Evolutionary conservation across 495 filamentous ascomycete genomes (phyloP), one percentile per base, ranked within the genome.

Genomic region (Trichoderma asperelloides): DNA sequence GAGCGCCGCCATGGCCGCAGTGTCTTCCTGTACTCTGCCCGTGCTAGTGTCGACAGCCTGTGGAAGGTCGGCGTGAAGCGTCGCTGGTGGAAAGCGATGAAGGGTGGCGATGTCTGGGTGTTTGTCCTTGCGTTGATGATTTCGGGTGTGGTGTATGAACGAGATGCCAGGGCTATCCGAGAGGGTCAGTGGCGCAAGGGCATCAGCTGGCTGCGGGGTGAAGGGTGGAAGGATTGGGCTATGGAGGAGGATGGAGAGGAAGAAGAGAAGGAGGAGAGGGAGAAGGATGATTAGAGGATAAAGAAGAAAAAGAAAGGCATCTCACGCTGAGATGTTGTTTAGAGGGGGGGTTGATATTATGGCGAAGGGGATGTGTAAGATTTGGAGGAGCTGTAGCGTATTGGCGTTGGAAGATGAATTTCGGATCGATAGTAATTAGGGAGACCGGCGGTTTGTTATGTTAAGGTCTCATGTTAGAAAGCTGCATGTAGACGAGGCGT

Each of bases 51-150:
- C 39, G 90, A 96, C 71, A 89, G 85, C 43, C 74, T 91, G 55
- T 98, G 92, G 92, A 96, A 96, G 80, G 89, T 96, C 0, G 91
- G 93, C 13, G 85, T 87, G 62, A 98, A 98, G 85, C 81, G 87
- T 41, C 84, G 90, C 4, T 88, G 88, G 81, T 96, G 94, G 90
- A 86, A 81, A 65, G 90, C 91, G 8, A 80, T 94, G 73, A 87
- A 82, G 63, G 87, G 89, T 37, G 93, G 93, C 6, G 94, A 97
- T 76, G 84, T 97, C 28, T 83, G 87, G 81, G 74, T 98, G 2
- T 90, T 98, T 74, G 87, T 91, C 9, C 70, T 85, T 27, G 88
- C 90, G 33, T 81, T 96, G 80, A 89, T 89, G 62, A 69, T 94
- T 30, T 84, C 96, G 62, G 91, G 91, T 37, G 83, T 85, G 25